A percentile compares a stretch with the other conserved stretches of the same genome.
phyloP scores from a whole-genome alignment of 495 filamentous ascomycete genomes.

The Terfezia boudieri region DNA sequence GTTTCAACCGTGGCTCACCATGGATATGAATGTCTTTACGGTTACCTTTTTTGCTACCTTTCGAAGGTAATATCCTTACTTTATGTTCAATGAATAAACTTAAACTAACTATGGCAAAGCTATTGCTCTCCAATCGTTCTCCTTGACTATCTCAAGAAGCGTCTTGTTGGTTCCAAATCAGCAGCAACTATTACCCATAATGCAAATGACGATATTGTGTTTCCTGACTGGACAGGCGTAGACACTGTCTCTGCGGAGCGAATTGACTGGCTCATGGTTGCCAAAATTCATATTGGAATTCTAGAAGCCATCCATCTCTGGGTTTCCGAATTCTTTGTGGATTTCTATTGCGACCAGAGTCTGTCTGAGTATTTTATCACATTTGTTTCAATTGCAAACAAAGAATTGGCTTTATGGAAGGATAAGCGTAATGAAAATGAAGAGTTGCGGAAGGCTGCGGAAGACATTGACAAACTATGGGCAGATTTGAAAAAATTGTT shows the following conservation, averaged over 20 bases:
- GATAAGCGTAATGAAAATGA: slow-evolving; percentile 6
- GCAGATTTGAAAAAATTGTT: slow-evolving; percentile 16
- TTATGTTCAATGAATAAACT: neutral
- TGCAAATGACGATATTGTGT: slow-evolving; percentile 20
- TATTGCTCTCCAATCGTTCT: slow-evolving; percentile 20
- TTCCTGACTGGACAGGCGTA: slow-evolving; percentile 21
- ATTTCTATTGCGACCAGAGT: slow-evolving; percentile 19
- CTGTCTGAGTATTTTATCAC: slow-evolving; percentile 17
- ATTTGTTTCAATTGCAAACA: slow-evolving; percentile 16
- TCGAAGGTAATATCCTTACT: slow-evolving; percentile 11
- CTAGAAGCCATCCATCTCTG: slow-evolving; percentile 18
- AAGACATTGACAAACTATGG: slow-evolving; percentile 17
- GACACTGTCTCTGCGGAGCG: slow-evolving; percentile 14
- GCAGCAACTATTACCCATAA: slow-evolving; percentile 16
- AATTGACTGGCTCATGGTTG: slow-evolving; percentile 19
- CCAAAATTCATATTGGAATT: slow-evolving; percentile 20
- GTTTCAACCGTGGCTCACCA: slow-evolving; percentile 11
- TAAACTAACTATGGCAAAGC: slow-evolving; percentile 6
- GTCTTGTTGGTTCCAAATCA: slow-evolving; percentile 19
- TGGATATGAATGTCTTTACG: slow-evolving; percentile 22
- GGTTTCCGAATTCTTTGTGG: slow-evolving; percentile 19
- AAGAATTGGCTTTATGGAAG: slow-evolving; percentile 15
- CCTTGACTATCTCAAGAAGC: slow-evolving; percentile 20
- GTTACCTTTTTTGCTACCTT: slow-evolving; percentile 21
- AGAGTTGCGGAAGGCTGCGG: slow-evolving; percentile 13